phyloP scores from a whole-genome alignment of 179 eudicot species.

The Pouteria campechiana region DNA sequence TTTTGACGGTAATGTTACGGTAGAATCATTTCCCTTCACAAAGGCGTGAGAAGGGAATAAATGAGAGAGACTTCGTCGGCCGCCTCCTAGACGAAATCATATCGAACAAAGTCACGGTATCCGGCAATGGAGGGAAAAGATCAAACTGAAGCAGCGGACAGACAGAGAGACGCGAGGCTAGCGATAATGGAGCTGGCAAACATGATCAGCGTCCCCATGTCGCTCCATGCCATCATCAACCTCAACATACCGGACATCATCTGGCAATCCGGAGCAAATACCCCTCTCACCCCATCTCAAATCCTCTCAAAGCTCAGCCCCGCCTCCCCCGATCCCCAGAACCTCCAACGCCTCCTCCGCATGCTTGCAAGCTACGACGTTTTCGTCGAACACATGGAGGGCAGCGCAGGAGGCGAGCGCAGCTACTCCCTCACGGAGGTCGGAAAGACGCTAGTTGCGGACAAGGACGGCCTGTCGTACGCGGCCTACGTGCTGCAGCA shows the following conservation, averaged over 20 bases:
- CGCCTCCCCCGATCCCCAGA: slow-evolving; percentile 23
- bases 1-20: too few species aligned
- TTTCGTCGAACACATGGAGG: slow-evolving; percentile 26
- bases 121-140: too few species aligned
- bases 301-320: slow-evolving; percentile 14
- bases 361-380: slow-evolving; percentile 34
- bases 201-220: slow-evolving; percentile 53
- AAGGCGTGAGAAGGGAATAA: too few species aligned
- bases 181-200: slow-evolving; percentile 36
- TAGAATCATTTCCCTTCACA: too few species aligned
- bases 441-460: slow-evolving; percentile 32
- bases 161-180: slow-evolving; percentile 27
- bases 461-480: slow-evolving; percentile 25
- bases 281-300: slow-evolving; percentile 25
- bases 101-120: too few species aligned
- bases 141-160: slow-evolving; percentile 32
- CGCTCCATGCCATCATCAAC: slow-evolving; percentile 35
- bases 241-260: slow-evolving; percentile 35
- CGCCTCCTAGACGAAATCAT: too few species aligned
- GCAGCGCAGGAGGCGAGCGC: too few species aligned
- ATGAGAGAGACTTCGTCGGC: too few species aligned
- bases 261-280: slow-evolving; percentile 26
- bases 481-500: slow-evolving; percentile 49
- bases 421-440: slow-evolving; percentile 31
- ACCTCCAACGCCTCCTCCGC: slow-evolving; percentile 42